Base-by-base conservation (phyloP, 177 flowering plant species). In the Vitis hybrid region DNA sequence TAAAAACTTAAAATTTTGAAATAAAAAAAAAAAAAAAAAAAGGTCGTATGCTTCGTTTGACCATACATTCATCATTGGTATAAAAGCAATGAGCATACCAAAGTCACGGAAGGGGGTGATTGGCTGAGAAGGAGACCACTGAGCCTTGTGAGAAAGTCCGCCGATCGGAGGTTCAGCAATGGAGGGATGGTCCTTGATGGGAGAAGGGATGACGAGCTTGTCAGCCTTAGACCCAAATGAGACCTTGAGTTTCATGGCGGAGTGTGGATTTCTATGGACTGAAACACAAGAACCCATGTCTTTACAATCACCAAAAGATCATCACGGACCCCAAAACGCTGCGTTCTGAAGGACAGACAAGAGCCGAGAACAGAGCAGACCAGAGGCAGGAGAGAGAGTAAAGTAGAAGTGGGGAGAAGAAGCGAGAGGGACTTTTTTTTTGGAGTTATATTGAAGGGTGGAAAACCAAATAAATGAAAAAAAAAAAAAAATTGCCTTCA, bases 241-340 rank as follows among this genome's bases (percentile, higher is more conserved):
- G 14, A 75, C 40, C 14, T 70, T 15, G 40, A 72, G 52, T 50
- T 81, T 84, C 80, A 75, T 75, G 68, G 71, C 76, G 2, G 87
- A 72, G 8, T 71, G 73, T 4, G 81, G 48, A 58, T 52, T 65
- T 57, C 64, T 78, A 56, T 79, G 75, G 16, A 71, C 57, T 2
- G 90, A 87, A 65, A 65, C 81, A 72, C 83, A 79, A 18, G 88
- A 73, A 74, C 90, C 88, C 90, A 87, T 85, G 2, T 72, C 71
- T 40, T 24, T 48, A 49, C 4, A 24, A 15, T 40, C 6, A 58
- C 6, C 52, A 10, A 52, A 69, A 24, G 56, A 66, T 52, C 73
- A 51, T 60, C 65, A 64, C 62, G 16, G 3, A 1, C 16, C 6
- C 10, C 24, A 30, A 19, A 55, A 8, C 13, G 46, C 46, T 40